phyloP scores from a whole-genome alignment of 2,329 filamentous ascomycete genomes.

The Penicillium sp. region DNA sequence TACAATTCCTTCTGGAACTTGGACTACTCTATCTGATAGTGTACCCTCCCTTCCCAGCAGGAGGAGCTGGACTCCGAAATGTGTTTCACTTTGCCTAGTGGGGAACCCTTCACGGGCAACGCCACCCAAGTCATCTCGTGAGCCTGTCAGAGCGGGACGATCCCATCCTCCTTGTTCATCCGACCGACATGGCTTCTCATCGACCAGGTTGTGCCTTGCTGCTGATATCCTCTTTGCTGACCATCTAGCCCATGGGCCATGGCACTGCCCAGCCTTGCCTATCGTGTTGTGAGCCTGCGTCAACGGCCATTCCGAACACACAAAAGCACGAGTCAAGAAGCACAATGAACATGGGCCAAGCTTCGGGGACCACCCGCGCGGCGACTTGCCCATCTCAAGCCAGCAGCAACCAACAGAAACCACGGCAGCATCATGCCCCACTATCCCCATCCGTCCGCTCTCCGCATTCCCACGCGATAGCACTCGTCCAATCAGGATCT shows the following conservation, averaged over 20 bases:
- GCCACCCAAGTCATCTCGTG: conserved; percentile 19
- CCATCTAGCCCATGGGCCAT: neutral
- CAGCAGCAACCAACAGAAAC: neutral
- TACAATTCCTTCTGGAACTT: neutral
- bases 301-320: neutral
- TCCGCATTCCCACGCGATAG: conserved; percentile 32
- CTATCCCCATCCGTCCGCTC: conserved; percentile 26
- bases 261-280: neutral
- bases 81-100: conserved; percentile 2
- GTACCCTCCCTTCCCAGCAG: neutral
- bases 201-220: neutral
- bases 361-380: conserved; percentile 11
- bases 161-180: conserved; percentile 8
- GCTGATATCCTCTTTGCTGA: neutral
- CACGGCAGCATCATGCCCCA: conserved; percentile 15
- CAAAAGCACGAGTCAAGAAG: neutral
- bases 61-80: neutral
- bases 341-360: conserved; percentile 18
- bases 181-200: neutral
- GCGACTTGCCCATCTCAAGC: neutral
- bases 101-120: conserved; percentile 2
- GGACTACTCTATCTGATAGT: neutral
- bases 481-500: conserved; percentile 21
- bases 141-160: conserved; percentile 25
- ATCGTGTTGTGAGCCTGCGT: neutral